Evolutionary conservation across 2,329 filamentous ascomycete species (phyloP).

Genomic region (Ascomycota sp.): DNA sequence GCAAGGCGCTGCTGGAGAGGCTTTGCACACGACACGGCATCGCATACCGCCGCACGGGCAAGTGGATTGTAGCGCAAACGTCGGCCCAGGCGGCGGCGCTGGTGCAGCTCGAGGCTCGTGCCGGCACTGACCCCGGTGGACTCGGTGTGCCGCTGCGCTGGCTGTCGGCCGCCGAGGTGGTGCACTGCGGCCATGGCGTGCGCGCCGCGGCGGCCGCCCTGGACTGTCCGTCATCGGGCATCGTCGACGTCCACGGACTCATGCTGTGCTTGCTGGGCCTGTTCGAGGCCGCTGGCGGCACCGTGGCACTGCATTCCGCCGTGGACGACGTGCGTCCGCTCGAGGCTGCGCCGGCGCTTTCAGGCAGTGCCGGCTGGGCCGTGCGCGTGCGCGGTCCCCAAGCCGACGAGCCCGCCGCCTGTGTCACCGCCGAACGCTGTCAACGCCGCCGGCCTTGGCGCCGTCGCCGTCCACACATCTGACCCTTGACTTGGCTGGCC

Average conservation of each 20-base stretch:
- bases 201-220: constrained; percentile 51
- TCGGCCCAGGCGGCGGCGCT: constrained; percentile 44
- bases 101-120: constrained; percentile 27
- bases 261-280: constrained; percentile 65
- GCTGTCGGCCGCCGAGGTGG: constrained; percentile 41
- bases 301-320: constrained; percentile 45
- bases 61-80: constrained; percentile 89
- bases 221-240: constrained; percentile 74
- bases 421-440: constrained; percentile 57
- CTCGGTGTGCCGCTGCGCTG: constrained; percentile 51
- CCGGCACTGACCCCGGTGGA: constrained; percentile 10
- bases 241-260: constrained; percentile 67
- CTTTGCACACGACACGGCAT: constrained; percentile 51
- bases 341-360: no score
- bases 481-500: constrained; percentile 69
- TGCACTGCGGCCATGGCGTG: constrained; percentile 51
- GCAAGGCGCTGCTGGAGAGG: constrained; percentile 57
- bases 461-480: constrained; percentile 67
- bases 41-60: constrained; percentile 55
- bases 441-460: constrained; percentile 70
- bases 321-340: constrained; percentile 49
- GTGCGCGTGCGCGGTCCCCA: no score
- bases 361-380: no score
- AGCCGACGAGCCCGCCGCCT: no score
- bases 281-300: constrained; percentile 59